Evolutionary conservation across 2,329 filamentous ascomycete genomes (phyloP).

Genomic region (Hymenoscyphus occultus): DNA sequence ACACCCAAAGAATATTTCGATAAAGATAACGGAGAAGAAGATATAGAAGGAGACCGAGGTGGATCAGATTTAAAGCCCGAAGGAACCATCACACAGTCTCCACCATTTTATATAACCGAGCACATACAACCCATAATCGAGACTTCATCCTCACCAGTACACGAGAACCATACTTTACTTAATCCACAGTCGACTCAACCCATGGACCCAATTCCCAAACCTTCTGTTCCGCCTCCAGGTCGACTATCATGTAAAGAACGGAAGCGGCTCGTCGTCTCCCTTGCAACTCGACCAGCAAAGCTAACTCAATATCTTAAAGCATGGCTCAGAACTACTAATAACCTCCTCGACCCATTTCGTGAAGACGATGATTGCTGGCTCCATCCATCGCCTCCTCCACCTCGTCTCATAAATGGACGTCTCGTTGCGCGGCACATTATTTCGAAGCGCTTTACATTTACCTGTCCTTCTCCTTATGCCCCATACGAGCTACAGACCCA

Average conservation of each 20-base stretch:
- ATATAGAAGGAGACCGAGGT: too few species aligned
- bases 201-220: neutral
- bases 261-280: slow-evolving; percentile 22
- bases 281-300: slow-evolving; percentile 11
- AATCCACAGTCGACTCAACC: neutral
- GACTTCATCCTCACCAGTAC: neutral
- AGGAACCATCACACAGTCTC: too few species aligned
- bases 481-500: slow-evolving; percentile 15
- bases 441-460: slow-evolving; percentile 19
- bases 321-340: slow-evolving; percentile 22
- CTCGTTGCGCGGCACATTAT: slow-evolving; percentile 21
- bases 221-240: slow-evolving; percentile 2
- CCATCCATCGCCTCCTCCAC: slow-evolving; percentile 26
- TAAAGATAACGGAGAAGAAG: too few species aligned
- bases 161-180: neutral
- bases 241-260: slow-evolving; percentile 13
- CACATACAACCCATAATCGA: neutral
- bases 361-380: slow-evolving; percentile 29
- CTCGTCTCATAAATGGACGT: slow-evolving; percentile 15
- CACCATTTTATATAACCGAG: too few species aligned
- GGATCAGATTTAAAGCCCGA: too few species aligned
- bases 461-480: slow-evolving; percentile 10
- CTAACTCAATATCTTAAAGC: slow-evolving; percentile 23
- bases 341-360: slow-evolving; percentile 24
- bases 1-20: too few species aligned